Evolutionary conservation across 2,329 filamentous ascomycete genomes (phyloP), one percentile per base, ranked within the genome.

Genomic region (Epichloe bromicola): DNA sequence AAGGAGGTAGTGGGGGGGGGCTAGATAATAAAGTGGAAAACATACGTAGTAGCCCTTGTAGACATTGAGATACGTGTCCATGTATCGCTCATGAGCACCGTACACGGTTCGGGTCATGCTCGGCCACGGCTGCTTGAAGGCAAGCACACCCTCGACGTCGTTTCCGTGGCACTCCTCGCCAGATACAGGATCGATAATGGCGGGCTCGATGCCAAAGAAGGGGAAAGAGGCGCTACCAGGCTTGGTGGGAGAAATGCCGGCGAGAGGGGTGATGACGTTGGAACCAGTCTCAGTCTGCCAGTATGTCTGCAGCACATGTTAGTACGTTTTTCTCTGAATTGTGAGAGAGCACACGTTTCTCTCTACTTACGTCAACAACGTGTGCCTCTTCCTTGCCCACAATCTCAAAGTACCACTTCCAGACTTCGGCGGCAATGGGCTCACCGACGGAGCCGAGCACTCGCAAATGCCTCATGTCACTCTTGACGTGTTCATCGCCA

Each of bases 211-310:
- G 60, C 93, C 93, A 66, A 98, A 98, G 80, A 97, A 98, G 40
- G 93, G 93, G 38, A 97, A 78, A 11, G 93, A 96, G 8, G 93
- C 93, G 65, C 87, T 94, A 50, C 93, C 93, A 19, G 93, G 93
- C 74, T 98, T 98, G 23, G 93, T 97, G 23, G 93, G 89, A 1
- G 91, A 97, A 37, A 97, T 79, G 64, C 93, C 93, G 47, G 86
- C 90, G 53, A 98, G 76, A 17, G 93, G 93, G 5, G 89, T 88
- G 66, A 98, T 97, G 62, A 95, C 89, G 70, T 98, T 83, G 56
- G 88, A 97, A 51, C 93, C 93, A 2, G 93, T 98, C 75, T 98
- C 93, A 49, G 93, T 98, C 80, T 98, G 93, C 93, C 93, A 98
- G 79, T 98, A 98, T 50, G 93, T 98, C 88, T 95, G 65, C 49